Evolutionary conservation across 768 basidiomycete species (phyloP).

Genomic region (Trametes cingulata): DNA sequence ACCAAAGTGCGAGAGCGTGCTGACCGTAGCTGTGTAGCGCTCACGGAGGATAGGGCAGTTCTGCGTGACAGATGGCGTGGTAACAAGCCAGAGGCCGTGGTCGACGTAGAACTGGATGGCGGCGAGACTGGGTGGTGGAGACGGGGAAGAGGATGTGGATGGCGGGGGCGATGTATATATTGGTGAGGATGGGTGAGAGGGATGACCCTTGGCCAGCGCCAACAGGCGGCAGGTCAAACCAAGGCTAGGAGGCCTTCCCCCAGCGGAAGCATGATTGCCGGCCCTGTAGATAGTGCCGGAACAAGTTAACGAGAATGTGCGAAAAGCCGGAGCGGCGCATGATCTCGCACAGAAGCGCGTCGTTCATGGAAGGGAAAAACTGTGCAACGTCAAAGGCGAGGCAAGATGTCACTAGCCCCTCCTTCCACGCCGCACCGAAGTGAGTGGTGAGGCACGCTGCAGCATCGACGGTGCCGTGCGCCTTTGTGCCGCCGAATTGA

Average conservation of each 20-base stretch:
- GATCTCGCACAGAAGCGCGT: slow-evolving; percentile 11
- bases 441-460: slow-evolving; percentile 18
- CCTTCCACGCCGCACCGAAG: slow-evolving; percentile 8
- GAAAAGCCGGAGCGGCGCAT: slow-evolving; percentile 17
- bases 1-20: slow-evolving; percentile 7
- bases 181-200: slow-evolving; percentile 20
- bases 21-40: neutral
- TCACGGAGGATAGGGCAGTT: neutral
- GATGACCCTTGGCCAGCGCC: slow-evolving; percentile 22
- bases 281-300: slow-evolving; percentile 12
- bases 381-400: slow-evolving; percentile 24
- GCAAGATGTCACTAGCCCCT: slow-evolving; percentile 5
- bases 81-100: slow-evolving; percentile 14
- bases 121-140: no score
- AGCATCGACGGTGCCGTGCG: slow-evolving; percentile 24
- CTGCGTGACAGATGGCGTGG: neutral
- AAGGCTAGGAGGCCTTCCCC: neutral
- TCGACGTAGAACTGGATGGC: slow-evolving; percentile 20
- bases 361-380: slow-evolving; percentile 25
- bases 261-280: slow-evolving; percentile 15
- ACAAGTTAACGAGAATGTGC: slow-evolving; percentile 6
- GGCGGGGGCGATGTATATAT: slow-evolving; percentile 18
- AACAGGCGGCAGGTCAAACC: neutral
- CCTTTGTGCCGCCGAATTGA: slow-evolving; percentile 25
- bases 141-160: slow-evolving; percentile 12